Evolutionary conservation across 2,329 filamentous ascomycete genomes (phyloP).

Genomic region (Paecilomyces fulvus): DNA sequence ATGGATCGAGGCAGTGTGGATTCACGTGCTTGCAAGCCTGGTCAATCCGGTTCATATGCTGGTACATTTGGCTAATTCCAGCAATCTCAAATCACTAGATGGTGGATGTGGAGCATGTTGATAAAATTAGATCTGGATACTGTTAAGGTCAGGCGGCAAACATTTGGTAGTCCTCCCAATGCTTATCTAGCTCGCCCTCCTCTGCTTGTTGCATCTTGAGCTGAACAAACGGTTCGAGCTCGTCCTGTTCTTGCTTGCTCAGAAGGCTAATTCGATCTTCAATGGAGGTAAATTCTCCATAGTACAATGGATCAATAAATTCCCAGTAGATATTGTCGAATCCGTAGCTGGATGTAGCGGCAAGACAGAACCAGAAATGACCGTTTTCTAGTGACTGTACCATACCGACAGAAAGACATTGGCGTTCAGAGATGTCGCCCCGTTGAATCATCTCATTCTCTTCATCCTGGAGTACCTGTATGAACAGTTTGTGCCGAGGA

Average conservation of each 20-base stretch:
- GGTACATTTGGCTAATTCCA: too few relatives aligned
- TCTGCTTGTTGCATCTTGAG: conserved; percentile 16
- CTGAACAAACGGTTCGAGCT: conserved; percentile 15
- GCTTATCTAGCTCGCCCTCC: conserved; percentile 10
- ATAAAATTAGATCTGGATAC: too few relatives aligned
- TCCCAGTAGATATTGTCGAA: conserved; percentile 24
- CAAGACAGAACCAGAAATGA: conserved; percentile 20
- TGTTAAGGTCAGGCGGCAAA: too few relatives aligned
- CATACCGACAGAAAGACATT: conserved; percentile 17
- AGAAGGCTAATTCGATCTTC: conserved; percentile 14
- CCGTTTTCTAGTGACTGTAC: conserved; percentile 15
- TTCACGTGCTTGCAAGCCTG: too few relatives aligned
- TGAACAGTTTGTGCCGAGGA: conserved; percentile 14
- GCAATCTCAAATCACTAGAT: too few relatives aligned
- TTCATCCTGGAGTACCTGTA: conserved; percentile 16
- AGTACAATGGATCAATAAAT: conserved; percentile 17
- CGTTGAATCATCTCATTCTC: conserved; percentile 12
- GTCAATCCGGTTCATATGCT: too few relatives aligned
- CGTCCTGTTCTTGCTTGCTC: conserved; percentile 15
- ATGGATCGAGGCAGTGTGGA: too few relatives aligned
- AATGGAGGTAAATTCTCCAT: conserved; percentile 14
- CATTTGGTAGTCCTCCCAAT: background rate
- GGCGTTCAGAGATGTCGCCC: conserved; percentile 8
- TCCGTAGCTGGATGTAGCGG: conserved; percentile 15
- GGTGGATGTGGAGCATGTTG: too few relatives aligned